Conservation (phyloP, 495 filamentous ascomycete species). For the Astrothelium macrocarpum region DNA sequence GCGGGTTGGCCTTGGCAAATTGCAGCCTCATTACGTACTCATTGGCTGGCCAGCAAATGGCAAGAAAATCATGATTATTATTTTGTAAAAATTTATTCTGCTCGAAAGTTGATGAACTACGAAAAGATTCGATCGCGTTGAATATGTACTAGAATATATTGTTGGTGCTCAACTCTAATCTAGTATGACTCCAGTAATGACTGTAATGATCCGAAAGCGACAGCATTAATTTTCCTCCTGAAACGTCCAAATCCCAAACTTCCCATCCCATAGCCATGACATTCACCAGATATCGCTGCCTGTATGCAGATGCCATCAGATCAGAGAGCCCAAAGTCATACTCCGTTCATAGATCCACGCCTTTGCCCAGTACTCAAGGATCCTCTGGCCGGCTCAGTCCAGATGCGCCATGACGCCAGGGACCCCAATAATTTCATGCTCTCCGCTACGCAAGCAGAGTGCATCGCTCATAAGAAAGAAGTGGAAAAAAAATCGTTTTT, state of each 20-base stretch:
- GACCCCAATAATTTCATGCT: not conserved
- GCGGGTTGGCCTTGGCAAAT: not conserved
- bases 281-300: not conserved
- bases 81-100: too few relatives aligned
- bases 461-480: not conserved
- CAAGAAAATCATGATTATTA: not conserved
- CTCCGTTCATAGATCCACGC: not conserved
- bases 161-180: not conserved
- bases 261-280: not conserved
- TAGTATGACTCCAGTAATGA: not conserved
- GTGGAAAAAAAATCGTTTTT: not conserved
- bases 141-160: slow-evolving; percentile 7
- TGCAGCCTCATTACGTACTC: not conserved
- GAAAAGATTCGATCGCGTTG: not conserved
- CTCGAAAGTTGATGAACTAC: not conserved
- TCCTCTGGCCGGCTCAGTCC: not conserved
- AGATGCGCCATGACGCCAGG: slow-evolving; percentile 3
- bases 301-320: slow-evolving; percentile 1
- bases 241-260: not conserved
- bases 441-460: not conserved
- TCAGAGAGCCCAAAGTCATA: not conserved
- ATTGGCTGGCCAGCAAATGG: not conserved
- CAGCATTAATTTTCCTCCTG: not conserved
- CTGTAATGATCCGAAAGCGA: not conserved
- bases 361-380: not conserved